These are phyloP conservation scores for Claviceps purpurea DNA, from an alignment of 2,329 filamentous ascomycete species.

Conservation along the genomic window DNA sequence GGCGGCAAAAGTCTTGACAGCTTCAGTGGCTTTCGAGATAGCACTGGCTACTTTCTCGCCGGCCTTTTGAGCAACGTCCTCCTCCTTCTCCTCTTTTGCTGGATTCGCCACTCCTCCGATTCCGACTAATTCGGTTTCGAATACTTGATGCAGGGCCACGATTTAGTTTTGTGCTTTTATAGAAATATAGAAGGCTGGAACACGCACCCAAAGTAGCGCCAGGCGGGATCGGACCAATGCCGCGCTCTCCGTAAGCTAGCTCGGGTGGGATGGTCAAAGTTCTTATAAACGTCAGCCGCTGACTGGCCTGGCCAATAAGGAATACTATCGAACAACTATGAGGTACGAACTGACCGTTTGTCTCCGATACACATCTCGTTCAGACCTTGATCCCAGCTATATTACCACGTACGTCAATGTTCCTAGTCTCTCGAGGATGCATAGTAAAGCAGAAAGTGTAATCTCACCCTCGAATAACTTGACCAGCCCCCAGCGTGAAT, in stretches of 20 bases:
- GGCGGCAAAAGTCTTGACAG: conserved; percentile 35
- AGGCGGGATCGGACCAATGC: conserved; percentile 70
- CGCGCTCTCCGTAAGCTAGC: conserved; percentile 65
- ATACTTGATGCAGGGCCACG: conserved; percentile 39
- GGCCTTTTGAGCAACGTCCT: conserved; percentile 16
- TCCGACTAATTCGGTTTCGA: conserved; percentile 79
- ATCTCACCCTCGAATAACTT: conserved; percentile 76
- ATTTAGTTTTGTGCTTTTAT: conserved; percentile 4
- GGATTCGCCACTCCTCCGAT: conserved; percentile 56
- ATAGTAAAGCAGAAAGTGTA: background rate
- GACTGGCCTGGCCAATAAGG: background rate
- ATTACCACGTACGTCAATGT: conserved; percentile 5
- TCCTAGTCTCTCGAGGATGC: conserved; percentile 4
- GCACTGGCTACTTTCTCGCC: conserved; percentile 13
- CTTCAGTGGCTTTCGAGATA: conserved; percentile 13
- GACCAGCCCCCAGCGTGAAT: conserved; percentile 67
- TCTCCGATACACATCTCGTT: conserved; percentile 93
- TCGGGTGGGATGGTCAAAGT: conserved; percentile 82
- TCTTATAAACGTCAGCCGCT: conserved; percentile 22
- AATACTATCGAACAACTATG: background rate
- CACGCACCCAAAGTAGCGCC: conserved; percentile 60
- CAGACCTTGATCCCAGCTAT: conserved; percentile 78
- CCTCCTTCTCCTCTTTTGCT: conserved; percentile 8
- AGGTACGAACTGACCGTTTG: conserved; percentile 42
- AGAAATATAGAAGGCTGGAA: conserved; percentile 1